A percentile compares a stretch with the other conserved stretches of the same genome.
Evolutionary conservation across 257 asterid species (phyloP).

Genomic region (Agastache rugosa): DNA sequence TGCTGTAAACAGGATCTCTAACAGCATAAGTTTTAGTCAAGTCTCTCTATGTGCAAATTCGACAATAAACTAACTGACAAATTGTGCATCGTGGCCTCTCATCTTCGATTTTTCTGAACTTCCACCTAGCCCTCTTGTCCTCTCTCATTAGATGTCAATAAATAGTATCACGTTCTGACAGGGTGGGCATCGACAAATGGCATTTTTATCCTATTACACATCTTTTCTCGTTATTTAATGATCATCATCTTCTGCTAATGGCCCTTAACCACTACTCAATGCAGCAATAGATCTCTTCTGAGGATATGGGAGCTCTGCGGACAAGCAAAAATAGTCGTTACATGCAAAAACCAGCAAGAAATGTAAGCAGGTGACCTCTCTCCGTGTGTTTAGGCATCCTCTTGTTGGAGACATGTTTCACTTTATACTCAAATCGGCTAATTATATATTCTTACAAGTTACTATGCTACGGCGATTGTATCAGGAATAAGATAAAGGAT

Average conservation of each 20-base stretch:
- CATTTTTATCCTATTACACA: neutral
- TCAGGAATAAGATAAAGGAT: slow-evolving; percentile 89
- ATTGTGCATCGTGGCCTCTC: neutral
- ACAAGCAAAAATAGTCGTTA: slow-evolving; percentile 92
- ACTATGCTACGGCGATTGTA: neutral
- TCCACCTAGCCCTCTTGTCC: neutral
- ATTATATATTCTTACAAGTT: neutral
- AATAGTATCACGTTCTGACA: neutral
- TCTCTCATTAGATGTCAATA: neutral
- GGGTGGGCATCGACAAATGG: neutral
- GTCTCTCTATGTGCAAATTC: neutral
- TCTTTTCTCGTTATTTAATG: neutral
- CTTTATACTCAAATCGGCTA: slow-evolving; percentile 5
- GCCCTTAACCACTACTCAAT: slow-evolving; percentile 24
- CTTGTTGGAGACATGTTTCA: neutral
- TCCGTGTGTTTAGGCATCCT: slow-evolving; percentile 11
- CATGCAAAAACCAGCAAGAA: slow-evolving; percentile 99
- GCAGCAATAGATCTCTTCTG: slow-evolving; percentile 83
- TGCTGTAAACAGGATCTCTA: no score
- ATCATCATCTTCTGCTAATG: neutral
- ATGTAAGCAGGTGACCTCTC: slow-evolving; percentile 67
- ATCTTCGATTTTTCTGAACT: neutral
- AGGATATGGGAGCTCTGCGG: slow-evolving; percentile 91
- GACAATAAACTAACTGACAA: neutral
- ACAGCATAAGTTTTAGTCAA: neutral